These are phyloP conservation scores for Phytophthora megakarya DNA, from an alignment of 352 stramenopile species.

Conservation along the genomic window DNA sequence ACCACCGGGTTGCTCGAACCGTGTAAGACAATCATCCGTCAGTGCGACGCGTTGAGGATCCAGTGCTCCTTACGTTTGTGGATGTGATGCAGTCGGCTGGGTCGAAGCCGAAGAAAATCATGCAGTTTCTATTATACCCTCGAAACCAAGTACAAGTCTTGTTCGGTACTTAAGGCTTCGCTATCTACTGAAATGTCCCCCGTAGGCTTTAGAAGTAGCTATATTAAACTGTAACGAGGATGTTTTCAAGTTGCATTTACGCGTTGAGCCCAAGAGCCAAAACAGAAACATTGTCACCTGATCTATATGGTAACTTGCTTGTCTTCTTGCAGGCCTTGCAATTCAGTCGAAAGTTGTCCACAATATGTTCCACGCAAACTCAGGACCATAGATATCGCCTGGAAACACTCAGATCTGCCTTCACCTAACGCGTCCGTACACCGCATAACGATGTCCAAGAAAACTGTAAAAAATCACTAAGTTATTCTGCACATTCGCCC, in stretches of 20 bases:
- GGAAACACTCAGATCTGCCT: too few relatives aligned
- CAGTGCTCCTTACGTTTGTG: slow-evolving; percentile 1
- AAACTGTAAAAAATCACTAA: too few relatives aligned
- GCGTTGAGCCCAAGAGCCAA: neutral
- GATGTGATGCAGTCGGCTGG: slow-evolving; percentile 2
- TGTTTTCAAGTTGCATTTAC: too few relatives aligned
- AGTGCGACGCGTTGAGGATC: neutral
- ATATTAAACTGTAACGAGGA: too few relatives aligned
- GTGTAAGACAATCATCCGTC: slow-evolving; percentile 6
- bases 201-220: too few relatives aligned
- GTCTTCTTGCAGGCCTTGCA: slow-evolving; percentile 9
- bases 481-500: too few relatives aligned
- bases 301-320: slow-evolving; percentile 4
- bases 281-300: neutral
- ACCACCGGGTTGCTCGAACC: neutral
- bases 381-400: neutral
- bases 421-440: too few relatives aligned
- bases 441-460: too few relatives aligned
- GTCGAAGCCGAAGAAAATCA: slow-evolving; percentile 7
- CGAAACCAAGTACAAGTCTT: too few relatives aligned
- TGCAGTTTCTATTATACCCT: neutral
- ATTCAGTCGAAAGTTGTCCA: slow-evolving; percentile 10
- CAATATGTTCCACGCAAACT: too few relatives aligned
- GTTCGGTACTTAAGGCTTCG: too few relatives aligned
- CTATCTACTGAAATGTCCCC: too few relatives aligned